Evolutionary conservation across 2,329 filamentous ascomycete species (phyloP).

Genomic region (Dothistroma septosporum): DNA sequence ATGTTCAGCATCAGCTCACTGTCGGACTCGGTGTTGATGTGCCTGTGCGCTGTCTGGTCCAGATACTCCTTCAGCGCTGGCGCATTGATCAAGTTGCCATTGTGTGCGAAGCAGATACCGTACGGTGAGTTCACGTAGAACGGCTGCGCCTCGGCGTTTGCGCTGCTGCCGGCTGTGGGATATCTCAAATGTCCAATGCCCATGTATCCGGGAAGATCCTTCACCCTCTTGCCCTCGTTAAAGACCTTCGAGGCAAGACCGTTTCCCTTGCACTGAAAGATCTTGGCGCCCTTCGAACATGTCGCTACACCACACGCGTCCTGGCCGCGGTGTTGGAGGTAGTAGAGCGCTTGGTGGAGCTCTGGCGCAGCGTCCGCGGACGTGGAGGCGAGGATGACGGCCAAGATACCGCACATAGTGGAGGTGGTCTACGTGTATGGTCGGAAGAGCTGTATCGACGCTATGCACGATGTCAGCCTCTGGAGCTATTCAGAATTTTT

Average conservation of each 20-base stretch:
- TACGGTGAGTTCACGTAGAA: conserved; percentile 88
- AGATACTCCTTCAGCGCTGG: conserved; percentile 65
- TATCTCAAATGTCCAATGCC: conserved; percentile 83
- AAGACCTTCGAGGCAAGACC: conserved; percentile 85
- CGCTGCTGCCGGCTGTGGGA: conserved; percentile 79
- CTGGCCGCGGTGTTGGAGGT: conserved; percentile 63
- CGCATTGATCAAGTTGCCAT: conserved; percentile 84
- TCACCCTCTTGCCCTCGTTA: conserved; percentile 68
- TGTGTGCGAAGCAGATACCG: conserved; percentile 76
- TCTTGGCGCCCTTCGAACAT: conserved; percentile 68
- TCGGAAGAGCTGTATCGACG: neutral
- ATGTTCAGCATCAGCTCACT: conserved; percentile 85
- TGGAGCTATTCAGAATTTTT: neutral
- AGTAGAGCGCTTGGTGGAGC: conserved; percentile 38
- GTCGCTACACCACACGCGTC: conserved; percentile 84
- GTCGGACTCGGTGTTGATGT: conserved; percentile 88
- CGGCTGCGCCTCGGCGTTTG: conserved; percentile 81
- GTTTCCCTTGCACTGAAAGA: conserved; percentile 87
- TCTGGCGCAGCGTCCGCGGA: conserved; percentile 37
- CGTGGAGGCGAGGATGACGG: conserved; percentile 44
- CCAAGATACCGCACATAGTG: conserved; percentile 51
- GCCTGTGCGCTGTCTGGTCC: conserved; percentile 73
- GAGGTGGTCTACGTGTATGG: conserved; percentile 7
- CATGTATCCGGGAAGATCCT: conserved; percentile 78
- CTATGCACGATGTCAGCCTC: conserved; percentile 6